Percentiles rank a stretch among this genome's conserved stretches.
Conservation (phyloP, 495 filamentous ascomycete species). For the Aspergillus cristatus region DNA sequence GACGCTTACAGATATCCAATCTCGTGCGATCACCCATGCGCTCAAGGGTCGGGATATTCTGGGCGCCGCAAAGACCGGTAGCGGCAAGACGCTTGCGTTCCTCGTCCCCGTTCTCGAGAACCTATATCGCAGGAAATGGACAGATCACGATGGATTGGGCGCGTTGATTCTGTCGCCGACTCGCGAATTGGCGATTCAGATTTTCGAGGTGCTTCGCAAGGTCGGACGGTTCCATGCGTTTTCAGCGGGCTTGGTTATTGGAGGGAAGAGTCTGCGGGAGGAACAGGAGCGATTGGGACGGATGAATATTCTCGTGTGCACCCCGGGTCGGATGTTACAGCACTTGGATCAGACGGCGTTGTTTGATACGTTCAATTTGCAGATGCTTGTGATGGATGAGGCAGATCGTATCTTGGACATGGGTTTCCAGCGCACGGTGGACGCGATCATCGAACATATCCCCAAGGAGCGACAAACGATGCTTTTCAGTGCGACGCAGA, state of each 20-base stretch:
- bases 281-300: slow-evolving; percentile 76
- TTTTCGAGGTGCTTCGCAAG: slow-evolving; percentile 89
- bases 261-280: slow-evolving; percentile 84
- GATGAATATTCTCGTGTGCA: slow-evolving; percentile 98
- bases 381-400: slow-evolving; percentile 91
- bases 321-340: slow-evolving; percentile 88
- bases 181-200: slow-evolving; percentile 90
- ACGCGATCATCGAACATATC: slow-evolving; percentile 89
- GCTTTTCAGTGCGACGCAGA: slow-evolving; percentile 94
- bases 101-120: slow-evolving; percentile 87
- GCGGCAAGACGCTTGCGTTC: slow-evolving; percentile 94
- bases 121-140: slow-evolving; percentile 85
- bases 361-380: slow-evolving; percentile 81
- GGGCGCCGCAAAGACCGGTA: slow-evolving; percentile 92
- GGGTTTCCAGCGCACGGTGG: slow-evolving; percentile 87
- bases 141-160: slow-evolving; percentile 82
- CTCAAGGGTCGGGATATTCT: slow-evolving; percentile 85
- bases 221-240: slow-evolving; percentile 85
- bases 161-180: slow-evolving; percentile 92
- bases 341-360: slow-evolving; percentile 90
- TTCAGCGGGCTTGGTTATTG: slow-evolving; percentile 88
- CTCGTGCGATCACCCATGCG: slow-evolving; percentile 71
- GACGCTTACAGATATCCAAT: slow-evolving; percentile 84
- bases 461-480: slow-evolving; percentile 83
- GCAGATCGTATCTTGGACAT: slow-evolving; percentile 96